Evolutionary conservation across 202 grass and related monocot species (phyloP).

Genomic region (Elaeis oleifera): DNA sequence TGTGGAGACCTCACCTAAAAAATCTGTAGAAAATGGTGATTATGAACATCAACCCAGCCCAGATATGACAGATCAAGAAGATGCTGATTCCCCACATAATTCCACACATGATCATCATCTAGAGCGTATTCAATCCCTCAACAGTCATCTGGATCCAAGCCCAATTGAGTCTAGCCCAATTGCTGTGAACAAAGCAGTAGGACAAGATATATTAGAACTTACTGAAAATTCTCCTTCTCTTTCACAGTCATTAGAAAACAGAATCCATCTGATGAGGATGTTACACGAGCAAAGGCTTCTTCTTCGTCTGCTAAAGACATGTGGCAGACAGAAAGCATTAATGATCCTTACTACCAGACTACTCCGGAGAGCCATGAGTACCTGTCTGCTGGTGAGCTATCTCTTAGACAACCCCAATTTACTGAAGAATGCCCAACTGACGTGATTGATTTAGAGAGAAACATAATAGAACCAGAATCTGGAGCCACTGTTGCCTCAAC

Average conservation of each 20-base stretch:
- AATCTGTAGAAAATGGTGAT: constrained; percentile 22
- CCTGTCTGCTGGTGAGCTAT: constrained; percentile 15
- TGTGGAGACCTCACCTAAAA: constrained; percentile 18
- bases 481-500: constrained; percentile 9
- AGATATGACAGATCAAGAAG: constrained; percentile 23
- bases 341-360: constrained; percentile 26
- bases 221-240: constrained; percentile 14
- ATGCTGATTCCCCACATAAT: constrained; percentile 18
- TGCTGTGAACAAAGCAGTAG: constrained; percentile 6
- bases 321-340: constrained; percentile 24
- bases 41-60: constrained; percentile 11
- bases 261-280: constrained; percentile 1
- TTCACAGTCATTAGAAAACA: constrained; percentile 17
- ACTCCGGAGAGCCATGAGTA: constrained; percentile 20
- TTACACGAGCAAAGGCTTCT: constrained; percentile 28
- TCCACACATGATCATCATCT: not conserved
- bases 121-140: constrained; percentile 15
- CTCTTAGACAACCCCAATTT: constrained; percentile 27
- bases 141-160: constrained; percentile 17
- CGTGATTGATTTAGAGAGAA: constrained; percentile 30
- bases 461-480: constrained; percentile 17
- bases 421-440: constrained; percentile 19
- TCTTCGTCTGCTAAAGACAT: constrained; percentile 16
- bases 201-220: constrained; percentile 6
- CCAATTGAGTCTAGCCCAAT: not conserved